These are phyloP conservation scores for Tylopilus cervinicoccineus DNA, from an alignment of 768 basidiomycete genomes.

Conservation along the genomic window DNA sequence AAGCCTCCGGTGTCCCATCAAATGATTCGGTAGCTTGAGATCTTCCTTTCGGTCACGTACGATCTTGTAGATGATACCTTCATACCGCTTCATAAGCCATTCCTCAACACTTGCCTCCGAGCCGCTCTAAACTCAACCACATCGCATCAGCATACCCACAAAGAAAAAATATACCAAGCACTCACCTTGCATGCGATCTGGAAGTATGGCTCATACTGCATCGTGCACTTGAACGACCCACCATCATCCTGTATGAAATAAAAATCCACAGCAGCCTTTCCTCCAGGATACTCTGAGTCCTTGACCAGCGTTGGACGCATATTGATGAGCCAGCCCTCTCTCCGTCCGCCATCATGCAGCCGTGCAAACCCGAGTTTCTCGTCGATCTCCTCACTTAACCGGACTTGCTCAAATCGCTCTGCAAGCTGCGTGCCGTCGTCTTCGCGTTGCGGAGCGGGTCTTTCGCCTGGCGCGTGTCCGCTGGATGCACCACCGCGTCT, in stretches of 20 bases:
- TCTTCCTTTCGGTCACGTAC: slow-evolving; percentile 87
- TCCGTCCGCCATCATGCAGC: slow-evolving; percentile 71
- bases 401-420: slow-evolving; percentile 80
- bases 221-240: slow-evolving; percentile 91
- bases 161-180: slow-evolving; percentile 15
- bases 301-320: slow-evolving; percentile 97
- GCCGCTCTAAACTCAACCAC: slow-evolving; percentile 50
- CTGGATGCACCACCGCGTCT: slow-evolving; percentile 31
- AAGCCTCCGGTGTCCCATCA: slow-evolving; percentile 89
- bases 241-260: slow-evolving; percentile 99
- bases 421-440: slow-evolving; percentile 88
- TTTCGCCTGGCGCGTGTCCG: slow-evolving; percentile 37
- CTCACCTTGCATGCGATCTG: slow-evolving; percentile 84
- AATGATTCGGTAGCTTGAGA: slow-evolving; percentile 91
- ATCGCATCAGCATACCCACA: slow-evolving; percentile 1
- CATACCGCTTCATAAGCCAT: slow-evolving; percentile 91
- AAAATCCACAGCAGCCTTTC: slow-evolving; percentile 88
- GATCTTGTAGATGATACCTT: slow-evolving; percentile 78
- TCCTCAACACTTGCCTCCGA: slow-evolving; percentile 91
- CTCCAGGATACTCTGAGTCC: slow-evolving; percentile 79
- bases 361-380: slow-evolving; percentile 87
- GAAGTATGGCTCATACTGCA: slow-evolving; percentile 94
- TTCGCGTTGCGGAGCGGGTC: slow-evolving; percentile 60
- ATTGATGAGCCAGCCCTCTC: slow-evolving; percentile 94
- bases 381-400: slow-evolving; percentile 81